phyloP scores from a whole-genome alignment of 2,329 filamentous ascomycete genomes.

The Fusarium sterilihyphosum region DNA sequence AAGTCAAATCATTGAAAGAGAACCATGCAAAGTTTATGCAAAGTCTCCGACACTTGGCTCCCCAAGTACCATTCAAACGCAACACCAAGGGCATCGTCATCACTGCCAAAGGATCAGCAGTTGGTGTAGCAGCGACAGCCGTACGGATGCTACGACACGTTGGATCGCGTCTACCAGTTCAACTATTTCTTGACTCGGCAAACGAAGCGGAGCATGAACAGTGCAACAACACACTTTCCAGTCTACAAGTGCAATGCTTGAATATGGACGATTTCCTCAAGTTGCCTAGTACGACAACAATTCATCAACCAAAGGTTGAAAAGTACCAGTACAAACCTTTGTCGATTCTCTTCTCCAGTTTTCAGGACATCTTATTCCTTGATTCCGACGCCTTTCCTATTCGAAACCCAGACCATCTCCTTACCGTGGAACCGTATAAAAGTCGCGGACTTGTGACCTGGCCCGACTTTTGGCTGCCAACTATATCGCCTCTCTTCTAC shows the following conservation, averaged over 20 bases:
- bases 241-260: slow-evolving; percentile 24
- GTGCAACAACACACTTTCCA: slow-evolving; percentile 13
- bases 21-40: slow-evolving; percentile 30
- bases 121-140: slow-evolving; percentile 37
- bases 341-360: slow-evolving; percentile 38
- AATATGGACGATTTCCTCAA: slow-evolving; percentile 37
- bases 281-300: neutral
- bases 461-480: slow-evolving; percentile 42
- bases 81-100: slow-evolving; percentile 35
- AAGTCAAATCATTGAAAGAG: slow-evolving; percentile 23
- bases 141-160: slow-evolving; percentile 36
- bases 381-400: slow-evolving; percentile 40
- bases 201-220: slow-evolving; percentile 16
- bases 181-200: slow-evolving; percentile 35
- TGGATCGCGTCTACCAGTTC: slow-evolving; percentile 28
- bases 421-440: slow-evolving; percentile 32
- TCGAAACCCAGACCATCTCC: slow-evolving; percentile 28
- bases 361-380: slow-evolving; percentile 36
- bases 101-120: slow-evolving; percentile 21
- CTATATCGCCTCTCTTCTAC: slow-evolving; percentile 38
- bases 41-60: slow-evolving; percentile 14
- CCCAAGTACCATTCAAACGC: slow-evolving; percentile 17
- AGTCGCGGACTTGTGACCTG: slow-evolving; percentile 35
- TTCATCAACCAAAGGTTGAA: slow-evolving; percentile 14
- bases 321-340: slow-evolving; percentile 37